Evolutionary conservation across 1,139 yeast species (phyloP).

Genomic region (Geotrichum histeridarum): DNA sequence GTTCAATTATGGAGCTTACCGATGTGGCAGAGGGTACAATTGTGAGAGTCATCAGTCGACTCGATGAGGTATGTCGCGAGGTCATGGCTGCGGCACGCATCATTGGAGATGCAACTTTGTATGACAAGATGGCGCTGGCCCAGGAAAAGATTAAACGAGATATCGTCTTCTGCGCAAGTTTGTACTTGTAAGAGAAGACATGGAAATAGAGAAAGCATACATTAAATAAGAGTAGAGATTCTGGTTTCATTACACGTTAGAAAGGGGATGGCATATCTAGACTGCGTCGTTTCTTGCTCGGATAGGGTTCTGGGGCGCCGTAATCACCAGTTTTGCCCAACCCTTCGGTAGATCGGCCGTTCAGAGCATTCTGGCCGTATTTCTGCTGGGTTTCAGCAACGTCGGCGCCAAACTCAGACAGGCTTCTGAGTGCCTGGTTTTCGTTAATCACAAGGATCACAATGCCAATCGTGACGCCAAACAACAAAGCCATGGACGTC

Average conservation of each 20-base stretch:
- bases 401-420: conserved; percentile 12
- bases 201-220: background rate
- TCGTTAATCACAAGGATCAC: conserved; percentile 15
- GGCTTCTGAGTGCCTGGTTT: conserved; percentile 10
- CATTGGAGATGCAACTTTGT: conserved; percentile 85
- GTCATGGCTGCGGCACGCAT: conserved; percentile 91
- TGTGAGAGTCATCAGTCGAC: conserved; percentile 90
- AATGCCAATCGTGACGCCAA: conserved; percentile 17
- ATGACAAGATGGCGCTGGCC: conserved; percentile 83
- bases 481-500: conserved; percentile 17
- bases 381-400: conserved; percentile 1
- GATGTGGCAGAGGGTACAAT: conserved; percentile 95
- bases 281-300: background rate
- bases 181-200: conserved; percentile 53
- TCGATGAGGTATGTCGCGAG: conserved; percentile 92
- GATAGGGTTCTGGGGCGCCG: background rate
- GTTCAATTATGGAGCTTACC: conserved; percentile 82
- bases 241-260: background rate
- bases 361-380: conserved; percentile 9
- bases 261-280: background rate
- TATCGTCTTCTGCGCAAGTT: conserved; percentile 93
- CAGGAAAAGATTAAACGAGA: conserved; percentile 95
- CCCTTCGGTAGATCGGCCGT: conserved; percentile 1
- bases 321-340: background rate
- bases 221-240: background rate